These are phyloP conservation scores for Forsythia suspensa DNA, from an alignment of 257 asterid genomes.

Conservation along the genomic window DNA sequence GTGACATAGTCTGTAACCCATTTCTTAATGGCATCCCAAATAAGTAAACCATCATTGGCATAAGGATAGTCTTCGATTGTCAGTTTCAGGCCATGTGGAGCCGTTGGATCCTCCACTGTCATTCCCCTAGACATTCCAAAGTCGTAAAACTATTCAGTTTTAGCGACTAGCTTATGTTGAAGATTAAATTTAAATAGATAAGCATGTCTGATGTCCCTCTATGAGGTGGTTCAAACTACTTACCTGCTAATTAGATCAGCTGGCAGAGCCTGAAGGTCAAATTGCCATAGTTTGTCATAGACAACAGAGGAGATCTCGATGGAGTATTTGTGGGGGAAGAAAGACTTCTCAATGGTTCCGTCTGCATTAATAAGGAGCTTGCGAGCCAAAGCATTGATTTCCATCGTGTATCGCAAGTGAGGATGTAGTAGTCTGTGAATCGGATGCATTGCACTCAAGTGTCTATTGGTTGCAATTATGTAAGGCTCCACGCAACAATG, in stretches of 20 bases:
- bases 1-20: constrained; percentile 71
- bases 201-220: neutral
- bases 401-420: constrained; percentile 86
- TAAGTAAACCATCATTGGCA: constrained; percentile 69
- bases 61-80: constrained; percentile 77
- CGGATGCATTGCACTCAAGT: constrained; percentile 79
- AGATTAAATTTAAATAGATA: neutral
- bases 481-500: constrained; percentile 77
- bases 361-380: constrained; percentile 46
- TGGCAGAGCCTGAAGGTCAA: constrained; percentile 67
- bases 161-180: neutral
- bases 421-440: constrained; percentile 65
- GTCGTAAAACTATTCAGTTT: too few species aligned
- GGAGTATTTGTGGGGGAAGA: constrained; percentile 58
- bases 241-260: constrained; percentile 70
- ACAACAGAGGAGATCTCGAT: constrained; percentile 58
- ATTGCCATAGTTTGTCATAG: constrained; percentile 62
- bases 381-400: constrained; percentile 79
- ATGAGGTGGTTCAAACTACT: neutral
- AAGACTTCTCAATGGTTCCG: constrained; percentile 60
- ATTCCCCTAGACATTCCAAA: constrained; percentile 53
- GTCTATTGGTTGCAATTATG: constrained; percentile 70
- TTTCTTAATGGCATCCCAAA: constrained; percentile 69
- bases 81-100: constrained; percentile 70
- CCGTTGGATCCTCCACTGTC: constrained; percentile 70